Percentiles rank a stretch among this genome's conserved stretches.
Evolutionary conservation across 371 early-diverging fungal species (phyloP).

Genomic region (Mucor racemosus): DNA sequence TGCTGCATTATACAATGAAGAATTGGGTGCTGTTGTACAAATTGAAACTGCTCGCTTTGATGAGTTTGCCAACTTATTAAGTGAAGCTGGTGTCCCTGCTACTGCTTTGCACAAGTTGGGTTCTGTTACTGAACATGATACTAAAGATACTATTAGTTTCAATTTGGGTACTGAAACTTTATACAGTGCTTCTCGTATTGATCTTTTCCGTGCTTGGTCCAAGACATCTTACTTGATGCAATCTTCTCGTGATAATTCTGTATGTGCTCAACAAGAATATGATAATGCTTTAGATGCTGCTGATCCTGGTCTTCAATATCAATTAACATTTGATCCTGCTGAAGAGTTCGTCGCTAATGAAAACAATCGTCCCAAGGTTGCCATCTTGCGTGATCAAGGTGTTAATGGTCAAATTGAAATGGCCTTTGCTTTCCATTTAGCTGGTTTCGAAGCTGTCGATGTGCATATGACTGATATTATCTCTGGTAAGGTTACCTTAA

Average conservation of each 20-base stretch:
- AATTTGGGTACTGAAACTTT: slow-evolving; percentile 41
- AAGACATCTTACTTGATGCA: slow-evolving; percentile 93
- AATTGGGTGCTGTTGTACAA: slow-evolving; percentile 95
- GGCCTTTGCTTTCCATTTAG: slow-evolving; percentile 90
- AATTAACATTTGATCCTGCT: slow-evolving; percentile 79
- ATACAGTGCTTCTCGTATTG: slow-evolving; percentile 60
- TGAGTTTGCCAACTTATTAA: slow-evolving; percentile 58
- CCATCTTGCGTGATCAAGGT: slow-evolving; percentile 96
- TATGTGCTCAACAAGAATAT: slow-evolving; percentile 85
- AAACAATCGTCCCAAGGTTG: slow-evolving; percentile 77
- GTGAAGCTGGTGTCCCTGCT: slow-evolving; percentile 57
- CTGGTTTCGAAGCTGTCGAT: slow-evolving; percentile 92
- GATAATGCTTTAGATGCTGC: slow-evolving; percentile 65
- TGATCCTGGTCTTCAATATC: slow-evolving; percentile 80
- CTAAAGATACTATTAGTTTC: slow-evolving; percentile 51
- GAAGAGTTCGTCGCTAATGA: slow-evolving; percentile 42
- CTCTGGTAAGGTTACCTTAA: slow-evolving; percentile 67
- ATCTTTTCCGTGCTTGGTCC: slow-evolving; percentile 83
- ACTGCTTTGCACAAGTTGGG: slow-evolving; percentile 70
- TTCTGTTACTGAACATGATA: slow-evolving; percentile 53
- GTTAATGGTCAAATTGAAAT: slow-evolving; percentile 94
- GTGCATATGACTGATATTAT: slow-evolving; percentile 97
- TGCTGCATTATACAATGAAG: slow-evolving; percentile 89
- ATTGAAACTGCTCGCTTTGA: slow-evolving; percentile 67
- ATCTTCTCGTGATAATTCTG: slow-evolving; percentile 87